These are phyloP conservation scores for Mucor lusitanicus DNA, from an alignment of 371 early-diverging fungal genomes.

Conservation along the genomic window DNA sequence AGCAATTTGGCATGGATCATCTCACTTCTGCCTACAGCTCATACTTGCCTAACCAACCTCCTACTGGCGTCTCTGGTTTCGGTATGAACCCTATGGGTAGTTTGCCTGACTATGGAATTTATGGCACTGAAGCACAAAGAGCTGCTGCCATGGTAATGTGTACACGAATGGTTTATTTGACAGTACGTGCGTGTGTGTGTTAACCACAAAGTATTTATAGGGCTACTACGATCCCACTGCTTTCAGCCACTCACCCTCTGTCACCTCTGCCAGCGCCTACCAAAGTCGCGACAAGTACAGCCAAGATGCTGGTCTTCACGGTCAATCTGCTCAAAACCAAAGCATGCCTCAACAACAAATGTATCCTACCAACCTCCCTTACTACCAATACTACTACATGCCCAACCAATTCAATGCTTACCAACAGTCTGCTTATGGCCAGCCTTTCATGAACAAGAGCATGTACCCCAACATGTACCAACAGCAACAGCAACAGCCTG, in stretches of 20 bases:
- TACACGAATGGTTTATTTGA: background rate
- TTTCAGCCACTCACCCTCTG: slow-evolving; percentile 46
- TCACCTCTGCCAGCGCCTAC: slow-evolving; percentile 41
- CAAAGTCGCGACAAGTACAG: slow-evolving; percentile 39
- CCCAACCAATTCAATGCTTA: slow-evolving; percentile 73
- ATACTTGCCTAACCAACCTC: slow-evolving; percentile 59
- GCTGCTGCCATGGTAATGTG: slow-evolving; percentile 53
- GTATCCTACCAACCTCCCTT: slow-evolving; percentile 50
- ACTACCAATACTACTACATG: slow-evolving; percentile 78
- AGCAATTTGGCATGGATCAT: slow-evolving; percentile 53
- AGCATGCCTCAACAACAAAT: slow-evolving; percentile 38
- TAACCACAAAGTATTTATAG: slow-evolving; percentile 6
- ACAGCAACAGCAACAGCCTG: slow-evolving; percentile 28
- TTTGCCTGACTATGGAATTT: slow-evolving; percentile 57
- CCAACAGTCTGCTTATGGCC: slow-evolving; percentile 76
- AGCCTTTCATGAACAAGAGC: slow-evolving; percentile 84
- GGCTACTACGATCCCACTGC: slow-evolving; percentile 62
- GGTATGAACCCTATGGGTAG: slow-evolving; percentile 72
- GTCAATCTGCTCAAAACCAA: slow-evolving; percentile 21
- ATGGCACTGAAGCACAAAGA: slow-evolving; percentile 50
- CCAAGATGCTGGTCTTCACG: slow-evolving; percentile 22
- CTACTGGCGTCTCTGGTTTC: slow-evolving; percentile 63
- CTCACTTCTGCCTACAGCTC: slow-evolving; percentile 60
- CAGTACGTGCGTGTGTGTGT: too few species aligned
- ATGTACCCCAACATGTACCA: slow-evolving; percentile 78